Evolutionary conservation across 495 filamentous ascomycete species (phyloP).

Genomic region (Neurospora cerealis): DNA sequence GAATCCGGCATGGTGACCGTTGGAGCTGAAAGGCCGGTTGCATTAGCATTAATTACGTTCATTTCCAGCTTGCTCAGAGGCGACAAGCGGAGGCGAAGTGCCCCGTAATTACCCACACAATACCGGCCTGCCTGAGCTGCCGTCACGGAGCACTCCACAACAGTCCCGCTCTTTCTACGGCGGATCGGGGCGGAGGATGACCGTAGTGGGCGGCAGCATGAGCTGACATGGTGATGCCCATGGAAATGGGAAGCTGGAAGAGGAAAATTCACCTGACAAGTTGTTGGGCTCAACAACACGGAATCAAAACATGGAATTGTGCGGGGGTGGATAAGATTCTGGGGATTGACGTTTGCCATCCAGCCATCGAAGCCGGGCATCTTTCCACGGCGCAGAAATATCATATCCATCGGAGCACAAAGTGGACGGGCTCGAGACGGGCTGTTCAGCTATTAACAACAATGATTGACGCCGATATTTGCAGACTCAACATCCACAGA

Average conservation of each 20-base stretch:
- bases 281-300: neutral
- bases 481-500: neutral
- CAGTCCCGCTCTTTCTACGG: neutral
- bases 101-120: neutral
- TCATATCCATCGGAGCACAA: neutral
- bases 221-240: neutral
- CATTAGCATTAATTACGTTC: neutral
- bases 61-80: neutral
- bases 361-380: neutral
- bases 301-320: neutral
- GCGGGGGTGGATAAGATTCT: neutral
- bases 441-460: neutral
- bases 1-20: neutral
- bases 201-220: neutral
- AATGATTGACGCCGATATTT: neutral
- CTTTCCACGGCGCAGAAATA: neutral
- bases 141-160: neutral
- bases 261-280: neutral
- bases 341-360: neutral
- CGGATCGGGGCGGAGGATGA: neutral
- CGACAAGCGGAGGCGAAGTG: neutral
- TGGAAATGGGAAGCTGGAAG: neutral
- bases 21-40: neutral
- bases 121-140: neutral
- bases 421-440: neutral